phyloP scores from a whole-genome alignment of 768 basidiomycete genomes.

The Leccinum pellstonianum region DNA sequence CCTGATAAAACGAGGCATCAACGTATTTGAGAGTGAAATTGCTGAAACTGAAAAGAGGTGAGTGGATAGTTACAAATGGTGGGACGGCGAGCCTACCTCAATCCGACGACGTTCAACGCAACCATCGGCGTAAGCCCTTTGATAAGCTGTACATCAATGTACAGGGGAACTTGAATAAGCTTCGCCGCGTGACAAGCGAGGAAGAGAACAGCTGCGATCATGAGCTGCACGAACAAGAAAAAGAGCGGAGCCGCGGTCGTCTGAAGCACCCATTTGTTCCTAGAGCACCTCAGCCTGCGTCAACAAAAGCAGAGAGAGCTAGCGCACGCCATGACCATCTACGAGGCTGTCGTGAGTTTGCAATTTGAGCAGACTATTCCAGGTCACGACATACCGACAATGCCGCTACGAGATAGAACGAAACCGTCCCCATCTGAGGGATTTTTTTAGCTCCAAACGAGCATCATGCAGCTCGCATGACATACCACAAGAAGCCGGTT shows the following conservation, averaged over 20 bases:
- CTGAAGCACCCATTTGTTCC: conserved; percentile 91
- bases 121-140: conserved; percentile 78
- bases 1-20: conserved; percentile 93
- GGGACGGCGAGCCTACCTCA: conserved; percentile 55
- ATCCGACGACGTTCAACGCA: conserved; percentile 72
- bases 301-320: conserved; percentile 21
- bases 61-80: not conserved
- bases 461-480: conserved; percentile 2
- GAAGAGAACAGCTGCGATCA: conserved; percentile 79
- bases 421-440: conserved; percentile 65
- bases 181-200: conserved; percentile 58
- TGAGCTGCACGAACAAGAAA: conserved; percentile 79
- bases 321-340: conserved; percentile 90
- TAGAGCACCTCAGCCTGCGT: conserved; percentile 31
- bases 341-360: conserved; percentile 4
- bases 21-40: conserved; percentile 93
- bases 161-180: conserved; percentile 64
- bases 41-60: conserved; percentile 58
- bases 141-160: conserved; percentile 60
- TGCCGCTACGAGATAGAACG: conserved; percentile 88
- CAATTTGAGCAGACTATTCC: not conserved
- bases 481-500: conserved; percentile 34
- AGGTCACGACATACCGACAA: conserved; percentile 59
- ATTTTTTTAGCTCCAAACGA: conserved; percentile 7
- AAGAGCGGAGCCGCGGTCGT: conserved; percentile 74